Evolutionary conservation across 139 green algal genomes (phyloP), one percentile per base, ranked within the genome.

Genomic region (Chlamydomonas eustigma): DNA sequence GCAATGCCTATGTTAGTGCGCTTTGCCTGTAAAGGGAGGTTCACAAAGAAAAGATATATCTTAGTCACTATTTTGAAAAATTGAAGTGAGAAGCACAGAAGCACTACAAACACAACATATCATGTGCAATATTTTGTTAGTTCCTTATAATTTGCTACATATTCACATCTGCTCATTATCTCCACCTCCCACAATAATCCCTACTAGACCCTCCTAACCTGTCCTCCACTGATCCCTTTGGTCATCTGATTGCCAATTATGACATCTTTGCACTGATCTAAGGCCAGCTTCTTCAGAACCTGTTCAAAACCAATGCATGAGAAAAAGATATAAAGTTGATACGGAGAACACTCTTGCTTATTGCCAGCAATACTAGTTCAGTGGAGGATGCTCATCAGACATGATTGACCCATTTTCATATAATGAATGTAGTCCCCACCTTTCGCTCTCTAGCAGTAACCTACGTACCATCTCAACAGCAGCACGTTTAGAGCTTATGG

Each of bases 171-270:
- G n/a, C n/a, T n/a, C n/a, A n/a, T n/a, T n/a, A n/a, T n/a, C n/a
- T n/a, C n/a, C n/a, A n/a, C n/a, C n/a, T n/a, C n/a, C n/a, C n/a
- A n/a, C n/a, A n/a, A n/a, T n/a, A n/a, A n/a, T n/a, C 18, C 74
- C 44, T 58, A 12, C 18, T 58, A 58, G 18, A 58, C 44, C 44
- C 44, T 89, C 77, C 76, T 68, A 0, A 86, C 78, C 25, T 92
- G 88, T 28, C 86, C 86, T 25, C 88, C 88, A 22, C 73, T 85
- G 74, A 92, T 90, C 58, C 88, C 88, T 76, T 88, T 89, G 22
- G 69, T 34, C 50, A 92, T 77, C 2, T 74, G 44, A 31, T 81
- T 77, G 39, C 87, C 86, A 34, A 90, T 89, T 64, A 78, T 39
- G 1, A 86, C 79, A 30, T 4, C 76, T 52, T 73, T 79, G 74